These are phyloP conservation scores for Tetraselmis chui DNA, from an alignment of 139 green algal genomes.

Conservation along the genomic window DNA sequence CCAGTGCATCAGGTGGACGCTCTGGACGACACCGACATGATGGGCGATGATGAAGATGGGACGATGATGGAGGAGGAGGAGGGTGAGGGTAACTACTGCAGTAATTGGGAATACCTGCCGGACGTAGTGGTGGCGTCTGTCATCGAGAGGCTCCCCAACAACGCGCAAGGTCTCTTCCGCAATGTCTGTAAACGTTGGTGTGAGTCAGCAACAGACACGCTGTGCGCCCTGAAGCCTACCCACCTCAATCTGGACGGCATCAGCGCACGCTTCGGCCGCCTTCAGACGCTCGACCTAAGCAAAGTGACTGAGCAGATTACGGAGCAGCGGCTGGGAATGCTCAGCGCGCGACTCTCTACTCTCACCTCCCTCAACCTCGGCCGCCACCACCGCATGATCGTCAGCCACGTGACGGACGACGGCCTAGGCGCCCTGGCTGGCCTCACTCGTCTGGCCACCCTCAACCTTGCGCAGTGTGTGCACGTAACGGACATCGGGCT, in stretches of 20 bases:
- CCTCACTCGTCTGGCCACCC: slow-evolving; percentile 16
- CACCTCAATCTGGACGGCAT: slow-evolving; percentile 5
- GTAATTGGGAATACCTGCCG: slow-evolving; percentile 14
- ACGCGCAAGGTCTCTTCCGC: slow-evolving; percentile 9
- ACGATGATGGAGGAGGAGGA: not conserved
- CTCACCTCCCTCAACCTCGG: slow-evolving; percentile 21
- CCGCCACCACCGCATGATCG: slow-evolving; percentile 19
- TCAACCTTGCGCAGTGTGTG: slow-evolving; percentile 43
- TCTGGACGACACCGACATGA: not conserved
- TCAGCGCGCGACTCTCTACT: slow-evolving; percentile 7
- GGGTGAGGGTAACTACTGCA: no score
- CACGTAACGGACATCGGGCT: slow-evolving; percentile 38
- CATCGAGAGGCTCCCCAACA: not conserved
- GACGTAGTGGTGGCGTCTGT: slow-evolving; percentile 14
- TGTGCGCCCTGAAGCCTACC: slow-evolving; percentile 1
- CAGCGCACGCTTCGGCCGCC: slow-evolving; percentile 4
- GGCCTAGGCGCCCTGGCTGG: slow-evolving; percentile 23
- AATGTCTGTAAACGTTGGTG: slow-evolving; percentile 12
- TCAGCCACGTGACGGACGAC: slow-evolving; percentile 29
- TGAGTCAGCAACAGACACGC: slow-evolving; percentile 1
- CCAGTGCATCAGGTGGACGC: not conserved
- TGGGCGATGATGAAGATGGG: not conserved
- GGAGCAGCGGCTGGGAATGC: slow-evolving; percentile 11
- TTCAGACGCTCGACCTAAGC: slow-evolving; percentile 18
- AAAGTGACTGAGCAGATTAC: slow-evolving; percentile 29